Evolutionary conservation across 2,329 filamentous ascomycete species (phyloP), one percentile per base, ranked within the genome.

Genomic region (Cryoendolithus antarcticus): DNA sequence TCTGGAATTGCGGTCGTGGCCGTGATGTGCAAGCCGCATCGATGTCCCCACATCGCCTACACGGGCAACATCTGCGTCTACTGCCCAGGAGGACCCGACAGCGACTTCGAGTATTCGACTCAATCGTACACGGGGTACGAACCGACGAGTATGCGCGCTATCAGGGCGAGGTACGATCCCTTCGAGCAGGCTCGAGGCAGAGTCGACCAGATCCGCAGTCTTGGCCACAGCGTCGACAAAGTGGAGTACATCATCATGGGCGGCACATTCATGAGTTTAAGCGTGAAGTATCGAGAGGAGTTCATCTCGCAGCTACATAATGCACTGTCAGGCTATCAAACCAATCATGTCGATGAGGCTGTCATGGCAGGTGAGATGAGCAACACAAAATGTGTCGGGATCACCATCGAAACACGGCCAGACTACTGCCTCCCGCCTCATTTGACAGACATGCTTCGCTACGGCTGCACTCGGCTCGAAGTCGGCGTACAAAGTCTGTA

Each of bases 211-310:
- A 86, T 98, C 57, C 93, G 93, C 62, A 83, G 85, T 2, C 72
- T 98, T 0, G 91, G 91, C 1, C 91, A 98, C 62, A 94, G 86
- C 34, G 91, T 98, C 35, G 91, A 98, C 66, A 98, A 98, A 62
- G 91, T 98, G 15, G 91, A 98, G 67, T 98, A 96, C 62, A 98
- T 98, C 57, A 94, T 98, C 59, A 98, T 98, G 91, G 91, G 91
- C 44, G 91, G 91, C 49, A 98, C 91, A 0, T 98, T 98, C 64
- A 98, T 98, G 93, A 96, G 89, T 2, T 65, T 98, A 19, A 74
- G 89, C 6, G 79, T 86, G 53, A 78, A 81, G 15, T 98, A 98
- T 61, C 73, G 91, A 21, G 85, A 98, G 45, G 78, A 84, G 41
- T 98, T 98, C 55, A 94, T 98, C 43, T 82, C 86, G 1, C 89